A percentile compares a stretch with the other conserved stretches of the same genome.
phyloP scores from a whole-genome alignment of 2,329 filamentous ascomycete species.

The Aureobasidium pullulans region DNA sequence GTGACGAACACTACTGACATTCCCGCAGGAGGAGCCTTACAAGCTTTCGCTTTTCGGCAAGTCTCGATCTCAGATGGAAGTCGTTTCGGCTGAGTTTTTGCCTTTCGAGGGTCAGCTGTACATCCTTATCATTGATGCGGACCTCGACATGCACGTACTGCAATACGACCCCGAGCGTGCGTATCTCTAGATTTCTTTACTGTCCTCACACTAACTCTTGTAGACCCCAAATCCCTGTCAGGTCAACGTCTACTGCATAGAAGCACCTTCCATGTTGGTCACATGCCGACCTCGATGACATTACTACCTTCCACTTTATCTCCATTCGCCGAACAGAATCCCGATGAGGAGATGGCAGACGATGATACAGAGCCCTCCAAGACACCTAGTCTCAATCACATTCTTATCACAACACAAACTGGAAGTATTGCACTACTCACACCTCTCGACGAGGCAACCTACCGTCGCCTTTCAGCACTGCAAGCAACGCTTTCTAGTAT shows the following conservation, averaged over 20 bases:
- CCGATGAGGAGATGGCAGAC: constrained; percentile 14
- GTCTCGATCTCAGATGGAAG: constrained; percentile 67
- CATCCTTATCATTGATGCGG: constrained; percentile 74
- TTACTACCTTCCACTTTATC: constrained; percentile 60
- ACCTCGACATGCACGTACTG: constrained; percentile 79
- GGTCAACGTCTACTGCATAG: constrained; percentile 81
- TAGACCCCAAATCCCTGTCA: constrained; percentile 87
- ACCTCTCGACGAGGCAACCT: constrained; percentile 68
- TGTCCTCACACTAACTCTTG: not conserved
- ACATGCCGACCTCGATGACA: constrained; percentile 66
- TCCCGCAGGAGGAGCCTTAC: constrained; percentile 75
- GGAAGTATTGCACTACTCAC: constrained; percentile 72
- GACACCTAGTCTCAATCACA: constrained; percentile 33
- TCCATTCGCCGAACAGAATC: constrained; percentile 37
- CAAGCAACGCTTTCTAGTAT: constrained; percentile 71
- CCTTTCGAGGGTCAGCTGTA: constrained; percentile 77
- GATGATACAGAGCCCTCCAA: constrained; percentile 23
- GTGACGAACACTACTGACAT: not conserved
- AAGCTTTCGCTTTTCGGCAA: constrained; percentile 91
- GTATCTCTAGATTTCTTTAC: constrained; percentile 27
- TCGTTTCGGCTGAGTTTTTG: constrained; percentile 77
- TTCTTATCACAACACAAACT: constrained; percentile 67
- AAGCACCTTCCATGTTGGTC: constrained; percentile 79
- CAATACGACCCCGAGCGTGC: constrained; percentile 92
- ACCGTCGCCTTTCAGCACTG: constrained; percentile 75